Base-by-base conservation (phyloP, 2,329 filamentous ascomycete species). In the Paecilomyces dactylethromorphus region DNA sequence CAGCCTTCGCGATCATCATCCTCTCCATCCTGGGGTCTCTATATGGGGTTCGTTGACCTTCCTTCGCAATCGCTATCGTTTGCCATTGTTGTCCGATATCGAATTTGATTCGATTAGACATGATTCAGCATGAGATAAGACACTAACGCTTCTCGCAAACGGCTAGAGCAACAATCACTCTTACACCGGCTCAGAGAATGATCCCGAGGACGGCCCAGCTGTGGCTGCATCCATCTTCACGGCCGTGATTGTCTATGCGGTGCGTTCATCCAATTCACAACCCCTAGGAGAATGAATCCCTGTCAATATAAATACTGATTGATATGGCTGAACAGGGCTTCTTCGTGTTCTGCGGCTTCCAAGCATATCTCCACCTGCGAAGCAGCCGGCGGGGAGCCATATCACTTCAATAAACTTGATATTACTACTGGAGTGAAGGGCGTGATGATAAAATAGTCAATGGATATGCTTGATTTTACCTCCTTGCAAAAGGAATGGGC, bases 331-430 rank as follows among this genome's bases (percentile, higher is more conserved):
- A 21, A 21, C 64, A 95, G 92, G 87, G 83, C 18, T 97, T 97
- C 81, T 84, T 97, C 58, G 82, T 95, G 55, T 97, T 96, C 79
- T 97, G 93, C 77, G 90, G 88, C 59, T 85, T 92, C 65, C 93
- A 97, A 75, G 93, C 92, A 63, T 85, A 89, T 70, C 83, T 97
- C 62, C 92, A 97, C 76, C 78, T 91, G 68, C 87, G 91, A 75
- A 88, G 92, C 75, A 91, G 86, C 76, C 84, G 90, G 75, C 83
- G 89, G 72, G 92, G 92, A 64, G 89, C 91, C 62, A 96, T 96
- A 78, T 86, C 89, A 60, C 80, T 96, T 72, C 82, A 79, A 67
- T 85, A 71, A 71, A 60, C 61, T 29, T 15, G 50, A 45, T 45
- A 45, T 18, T 45, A 45, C 39, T 21, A 6, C 21, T 45, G 39